Evolutionary conservation across 1,139 yeast species (phyloP).

Genomic region (Debaryomyces sp.): DNA sequence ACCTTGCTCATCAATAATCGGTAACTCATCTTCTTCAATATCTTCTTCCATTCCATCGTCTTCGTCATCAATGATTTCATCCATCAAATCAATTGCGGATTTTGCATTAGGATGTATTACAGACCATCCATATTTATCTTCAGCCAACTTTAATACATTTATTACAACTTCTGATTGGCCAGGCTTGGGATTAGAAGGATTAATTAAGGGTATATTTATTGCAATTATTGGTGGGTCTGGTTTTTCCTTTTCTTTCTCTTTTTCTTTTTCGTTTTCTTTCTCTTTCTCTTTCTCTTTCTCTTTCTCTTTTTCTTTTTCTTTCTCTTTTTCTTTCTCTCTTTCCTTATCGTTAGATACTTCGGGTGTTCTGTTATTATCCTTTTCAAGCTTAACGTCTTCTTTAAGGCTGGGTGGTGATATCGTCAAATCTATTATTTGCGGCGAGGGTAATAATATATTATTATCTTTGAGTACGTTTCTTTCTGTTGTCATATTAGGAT

Average conservation of each 20-base stretch:
- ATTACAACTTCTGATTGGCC: conserved; percentile 75
- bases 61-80: conserved; percentile 62
- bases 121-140: conserved; percentile 84
- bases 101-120: conserved; percentile 70
- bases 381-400: not conserved
- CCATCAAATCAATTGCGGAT: conserved; percentile 61
- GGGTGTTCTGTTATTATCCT: not conserved
- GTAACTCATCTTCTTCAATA: conserved; percentile 48
- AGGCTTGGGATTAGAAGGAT: conserved; percentile 53
- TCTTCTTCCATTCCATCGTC: conserved; percentile 63
- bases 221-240: conserved; percentile 52
- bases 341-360: conserved; percentile 13
- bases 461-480: conserved; percentile 11
- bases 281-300: conserved; percentile 24
- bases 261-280: conserved; percentile 27
- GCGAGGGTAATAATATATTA: conserved; percentile 4
- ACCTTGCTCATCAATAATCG: conserved; percentile 28
- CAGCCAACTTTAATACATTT: conserved; percentile 78
- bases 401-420: not conserved
- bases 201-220: conserved; percentile 59
- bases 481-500: conserved; percentile 24
- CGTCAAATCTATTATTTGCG: conserved; percentile 5
- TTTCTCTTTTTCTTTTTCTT: conserved; percentile 17
- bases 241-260: conserved; percentile 30
- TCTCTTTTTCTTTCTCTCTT: too few relatives aligned